Base-by-base conservation (phyloP, 139 green algal species). In the Tetraselmis striata region DNA sequence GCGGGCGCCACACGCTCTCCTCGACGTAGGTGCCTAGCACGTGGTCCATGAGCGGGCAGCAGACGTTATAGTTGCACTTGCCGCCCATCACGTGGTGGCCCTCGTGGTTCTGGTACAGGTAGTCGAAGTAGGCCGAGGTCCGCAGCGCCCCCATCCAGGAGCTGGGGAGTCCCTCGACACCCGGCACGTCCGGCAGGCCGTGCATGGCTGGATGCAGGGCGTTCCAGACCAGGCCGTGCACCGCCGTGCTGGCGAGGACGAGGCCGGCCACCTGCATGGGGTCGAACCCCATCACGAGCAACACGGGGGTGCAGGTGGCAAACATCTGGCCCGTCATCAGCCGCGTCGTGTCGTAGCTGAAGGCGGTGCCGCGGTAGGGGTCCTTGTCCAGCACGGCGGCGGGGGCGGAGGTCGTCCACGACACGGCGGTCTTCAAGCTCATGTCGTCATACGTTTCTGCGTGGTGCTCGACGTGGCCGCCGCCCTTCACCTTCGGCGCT, bases 391-490 rank as follows among this genome's bases (percentile, higher is more conserved):
- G 79, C 31, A 80, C 32, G 27, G 11, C 30, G 29, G 74, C 74
- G 22, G 78, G 67, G n/a, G 79, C n/a, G 79, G 59, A 75, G 23
- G 74, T 30, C 23, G 79, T 28, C 83, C 83, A 86, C 59, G 74
- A 59, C 1, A 26, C 22, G 11, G 81, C 31, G 18, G 59, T 77
- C 59, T 59, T 76, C 18, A 86, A 67, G n/a, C 25, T 74, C 83
- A 86, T 86, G 59, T 86, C 83, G 78, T 86, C 83, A 1, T 83
- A 78, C 22, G 83, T 86, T 31, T 86, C 83, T 2, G 78, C 78
- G 75, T 86, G 83, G 28, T 86, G 83, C 59, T 86, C 83, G 79
- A 86, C 75, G 83, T 86, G 83, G 26, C 83, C 83, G 30, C 83
- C 83, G 59, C 83, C 83, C 25, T 75, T 27, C 18, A 81, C 28